A percentile compares a stretch with the other conserved stretches of the same genome.
Evolutionary conservation across 495 filamentous ascomycete genomes (phyloP).

Genomic region (Tuber borchii): DNA sequence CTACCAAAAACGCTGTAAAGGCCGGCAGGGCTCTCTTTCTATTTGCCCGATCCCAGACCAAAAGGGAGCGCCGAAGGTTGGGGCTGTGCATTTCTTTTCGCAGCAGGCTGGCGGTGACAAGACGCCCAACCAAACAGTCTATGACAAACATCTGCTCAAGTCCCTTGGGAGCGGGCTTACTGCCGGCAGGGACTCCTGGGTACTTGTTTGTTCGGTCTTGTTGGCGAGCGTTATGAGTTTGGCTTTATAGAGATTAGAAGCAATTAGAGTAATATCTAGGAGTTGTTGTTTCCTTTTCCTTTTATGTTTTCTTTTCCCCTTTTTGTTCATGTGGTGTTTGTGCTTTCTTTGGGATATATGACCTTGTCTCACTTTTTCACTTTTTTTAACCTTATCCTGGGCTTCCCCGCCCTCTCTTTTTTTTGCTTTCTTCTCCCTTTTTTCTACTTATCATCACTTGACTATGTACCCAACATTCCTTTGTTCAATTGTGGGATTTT

Average conservation of each 20-base stretch:
- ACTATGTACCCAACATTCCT: not conserved
- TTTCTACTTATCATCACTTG: not conserved
- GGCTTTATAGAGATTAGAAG: not conserved
- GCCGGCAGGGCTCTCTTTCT: constrained; percentile 43
- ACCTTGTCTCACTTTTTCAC: not conserved
- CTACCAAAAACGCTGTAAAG: constrained; percentile 48
- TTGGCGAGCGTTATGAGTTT: not conserved
- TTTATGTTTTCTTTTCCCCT: not conserved
- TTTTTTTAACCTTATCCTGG: not conserved
- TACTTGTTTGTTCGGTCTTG: not conserved
- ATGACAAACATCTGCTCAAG: constrained; percentile 19
- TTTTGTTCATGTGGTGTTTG: not conserved
- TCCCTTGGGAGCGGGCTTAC: constrained; percentile 1
- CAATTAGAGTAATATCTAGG: not conserved
- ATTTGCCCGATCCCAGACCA: constrained; percentile 58
- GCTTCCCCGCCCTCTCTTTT: not conserved
- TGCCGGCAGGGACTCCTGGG: constrained; percentile 12
- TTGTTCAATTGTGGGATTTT: not conserved
- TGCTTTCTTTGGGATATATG: not conserved
- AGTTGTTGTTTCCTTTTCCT: not conserved
- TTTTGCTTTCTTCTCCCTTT: not conserved
- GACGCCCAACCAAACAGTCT: constrained; percentile 56
- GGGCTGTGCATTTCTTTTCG: constrained; percentile 56
- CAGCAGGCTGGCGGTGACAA: constrained; percentile 45
- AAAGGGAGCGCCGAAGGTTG: constrained; percentile 44